Conservation (phyloP, 352 stramenopile genomes). For the Pythium coloratum region DNA sequence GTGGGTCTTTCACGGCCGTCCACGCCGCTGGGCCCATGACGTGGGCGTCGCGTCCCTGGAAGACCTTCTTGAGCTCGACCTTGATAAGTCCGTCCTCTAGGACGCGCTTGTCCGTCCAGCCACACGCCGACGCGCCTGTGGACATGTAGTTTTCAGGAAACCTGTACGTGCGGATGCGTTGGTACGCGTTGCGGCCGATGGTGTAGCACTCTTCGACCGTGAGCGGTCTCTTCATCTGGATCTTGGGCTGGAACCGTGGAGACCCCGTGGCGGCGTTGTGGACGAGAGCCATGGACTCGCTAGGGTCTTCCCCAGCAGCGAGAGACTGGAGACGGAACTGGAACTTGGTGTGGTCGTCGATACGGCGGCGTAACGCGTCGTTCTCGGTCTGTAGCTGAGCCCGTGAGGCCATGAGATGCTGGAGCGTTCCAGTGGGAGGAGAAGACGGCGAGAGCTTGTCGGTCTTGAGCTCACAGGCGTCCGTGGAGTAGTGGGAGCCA, state of each 20-base stretch:
- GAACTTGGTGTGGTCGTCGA: conserved; percentile 28
- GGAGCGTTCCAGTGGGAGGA: conserved; percentile 16
- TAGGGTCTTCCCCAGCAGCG: conserved; percentile 9
- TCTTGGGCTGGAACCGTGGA: conserved; percentile 19
- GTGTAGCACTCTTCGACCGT: conserved; percentile 33
- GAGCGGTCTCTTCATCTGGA: conserved; percentile 29
- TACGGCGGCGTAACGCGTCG: conserved; percentile 19
- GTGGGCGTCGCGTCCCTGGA: conserved; percentile 15
- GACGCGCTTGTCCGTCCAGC: conserved; percentile 34
- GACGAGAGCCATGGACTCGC: neutral
- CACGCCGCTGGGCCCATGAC: conserved; percentile 27
- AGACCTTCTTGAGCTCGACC: conserved; percentile 34
- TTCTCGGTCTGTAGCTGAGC: conserved; percentile 29
- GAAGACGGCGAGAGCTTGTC: conserved; percentile 15
- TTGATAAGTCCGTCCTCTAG: conserved; percentile 38
- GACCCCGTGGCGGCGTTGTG: conserved; percentile 16
- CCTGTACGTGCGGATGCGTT: conserved; percentile 29
- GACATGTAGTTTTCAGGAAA: conserved; percentile 26
- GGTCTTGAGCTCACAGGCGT: conserved; percentile 1
- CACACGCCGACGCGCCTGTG: conserved; percentile 30
- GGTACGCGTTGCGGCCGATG: conserved; percentile 32
- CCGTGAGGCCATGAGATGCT: conserved; percentile 26
- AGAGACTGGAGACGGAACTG: conserved; percentile 34
- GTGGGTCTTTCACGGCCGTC: conserved; percentile 26
- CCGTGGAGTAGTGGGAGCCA: neutral